Percentiles rank a stretch among this genome's conserved stretches.
phyloP scores from a whole-genome alignment of 2,329 filamentous ascomycete genomes.

The Coleophoma crateriformis region DNA sequence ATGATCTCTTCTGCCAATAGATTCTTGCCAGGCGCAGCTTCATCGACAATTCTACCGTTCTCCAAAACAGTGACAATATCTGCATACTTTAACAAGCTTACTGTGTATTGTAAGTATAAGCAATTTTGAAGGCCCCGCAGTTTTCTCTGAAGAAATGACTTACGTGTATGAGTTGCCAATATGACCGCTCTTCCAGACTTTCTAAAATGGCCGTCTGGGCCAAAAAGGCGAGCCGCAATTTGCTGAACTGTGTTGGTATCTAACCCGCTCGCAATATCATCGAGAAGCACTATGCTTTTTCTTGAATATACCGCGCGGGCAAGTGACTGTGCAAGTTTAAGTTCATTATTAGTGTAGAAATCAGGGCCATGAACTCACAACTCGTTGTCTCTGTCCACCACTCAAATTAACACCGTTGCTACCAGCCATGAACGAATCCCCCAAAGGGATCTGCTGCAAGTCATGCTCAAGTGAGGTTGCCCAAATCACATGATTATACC shows the following conservation, averaged over 20 bases:
- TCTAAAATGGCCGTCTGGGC: conserved; percentile 1
- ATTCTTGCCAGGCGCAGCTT: too few species aligned
- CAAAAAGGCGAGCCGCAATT: conserved; percentile 4
- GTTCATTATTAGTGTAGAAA: conserved; percentile 2
- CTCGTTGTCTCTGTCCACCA: conserved; percentile 18
- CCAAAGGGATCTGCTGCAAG: conserved; percentile 28
- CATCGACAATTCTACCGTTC: too few species aligned
- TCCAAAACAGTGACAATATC: too few species aligned
- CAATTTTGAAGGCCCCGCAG: too few species aligned
- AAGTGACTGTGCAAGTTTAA: conserved; percentile 37
- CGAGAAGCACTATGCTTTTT: conserved; percentile 9
- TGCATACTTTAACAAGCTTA: too few species aligned
- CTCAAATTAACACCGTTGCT: conserved; percentile 24
- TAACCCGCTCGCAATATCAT: conserved; percentile 13
- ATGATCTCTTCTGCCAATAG: too few species aligned
- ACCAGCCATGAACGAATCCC: conserved; percentile 20
- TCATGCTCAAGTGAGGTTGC: conserved; percentile 58
- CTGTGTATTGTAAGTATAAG: too few species aligned
- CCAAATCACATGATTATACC: conserved; percentile 60
- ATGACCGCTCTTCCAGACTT: conserved; percentile 25
- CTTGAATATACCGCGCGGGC: conserved; percentile 42
- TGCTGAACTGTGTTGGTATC: conserved; percentile 8
- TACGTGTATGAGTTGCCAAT: conserved; percentile 22
- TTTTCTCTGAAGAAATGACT: too few species aligned
- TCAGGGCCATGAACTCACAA: conserved; percentile 2